phyloP scores from a whole-genome alignment of 1,284 basidiomycete genomes.

The Coniferiporia weirii region DNA sequence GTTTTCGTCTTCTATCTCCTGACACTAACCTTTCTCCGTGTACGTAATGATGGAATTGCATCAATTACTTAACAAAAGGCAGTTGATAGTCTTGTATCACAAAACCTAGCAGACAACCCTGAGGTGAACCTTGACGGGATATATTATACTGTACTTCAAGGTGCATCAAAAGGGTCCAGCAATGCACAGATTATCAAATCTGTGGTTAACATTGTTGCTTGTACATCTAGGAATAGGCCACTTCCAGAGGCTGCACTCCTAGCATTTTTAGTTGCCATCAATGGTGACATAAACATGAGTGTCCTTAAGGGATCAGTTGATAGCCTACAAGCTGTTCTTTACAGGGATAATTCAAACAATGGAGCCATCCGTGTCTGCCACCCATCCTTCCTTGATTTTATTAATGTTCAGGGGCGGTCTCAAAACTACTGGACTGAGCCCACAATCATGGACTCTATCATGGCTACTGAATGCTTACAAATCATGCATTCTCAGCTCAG shows the following conservation, averaged over 20 bases:
- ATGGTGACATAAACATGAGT: neutral
- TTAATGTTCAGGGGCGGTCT: neutral
- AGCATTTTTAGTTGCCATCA: neutral
- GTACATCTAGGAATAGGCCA: neutral
- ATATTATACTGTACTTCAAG: neutral
- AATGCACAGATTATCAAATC: neutral
- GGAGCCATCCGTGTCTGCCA: constrained; percentile 4
- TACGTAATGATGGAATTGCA: too few relatives aligned
- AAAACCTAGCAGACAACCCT: neutral
- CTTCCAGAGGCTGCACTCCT: neutral
- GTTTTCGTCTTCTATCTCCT: too few relatives aligned
- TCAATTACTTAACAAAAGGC: constrained; percentile 4
- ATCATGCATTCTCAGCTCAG: constrained; percentile 29
- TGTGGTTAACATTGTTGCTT: neutral
- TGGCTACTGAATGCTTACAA: constrained; percentile 22
- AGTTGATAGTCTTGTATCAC: neutral
- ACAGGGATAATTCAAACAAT: neutral
- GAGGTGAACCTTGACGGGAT: neutral
- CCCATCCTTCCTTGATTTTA: constrained; percentile 10
- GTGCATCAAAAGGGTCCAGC: neutral
- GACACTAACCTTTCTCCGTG: too few relatives aligned
- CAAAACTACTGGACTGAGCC: neutral
- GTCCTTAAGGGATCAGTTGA: neutral
- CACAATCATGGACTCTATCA: neutral
- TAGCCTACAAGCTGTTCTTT: neutral